Evolutionary conservation across 2,329 filamentous ascomycete species (phyloP).

Genomic region (Ophiostoma ips): DNA sequence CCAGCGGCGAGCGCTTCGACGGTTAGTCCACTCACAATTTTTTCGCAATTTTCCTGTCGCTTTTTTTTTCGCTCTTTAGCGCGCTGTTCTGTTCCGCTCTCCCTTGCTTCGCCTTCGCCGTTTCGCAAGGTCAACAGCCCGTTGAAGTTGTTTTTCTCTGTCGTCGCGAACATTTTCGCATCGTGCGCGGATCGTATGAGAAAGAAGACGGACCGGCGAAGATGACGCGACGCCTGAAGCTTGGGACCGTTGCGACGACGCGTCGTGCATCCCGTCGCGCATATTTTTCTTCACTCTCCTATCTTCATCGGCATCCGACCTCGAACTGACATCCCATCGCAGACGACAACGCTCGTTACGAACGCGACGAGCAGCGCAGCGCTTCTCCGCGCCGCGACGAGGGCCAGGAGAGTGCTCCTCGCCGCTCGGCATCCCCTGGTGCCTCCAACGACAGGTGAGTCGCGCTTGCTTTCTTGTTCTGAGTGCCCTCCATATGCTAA

Average conservation of each 20-base stretch:
- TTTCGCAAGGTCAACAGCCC: background rate
- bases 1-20: conserved; percentile 53
- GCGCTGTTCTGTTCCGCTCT: too few species aligned
- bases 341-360: conserved; percentile 54
- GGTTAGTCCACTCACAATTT: conserved; percentile 39
- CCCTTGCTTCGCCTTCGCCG: background rate
- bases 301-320: background rate
- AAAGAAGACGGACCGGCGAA: background rate
- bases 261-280: background rate
- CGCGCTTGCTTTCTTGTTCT: conserved; percentile 20
- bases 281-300: background rate
- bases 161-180: too few species aligned
- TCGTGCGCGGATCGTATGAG: background rate
- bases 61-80: background rate
- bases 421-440: conserved; percentile 48
- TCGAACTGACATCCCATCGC: conserved; percentile 10
- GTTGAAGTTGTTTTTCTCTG: too few species aligned
- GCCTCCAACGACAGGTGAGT: conserved; percentile 38
- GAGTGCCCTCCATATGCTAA: conserved; percentile 1
- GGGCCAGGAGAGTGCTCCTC: conserved; percentile 38
- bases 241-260: background rate
- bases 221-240: too few species aligned
- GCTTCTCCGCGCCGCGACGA: conserved; percentile 54
- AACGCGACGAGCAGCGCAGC: conserved; percentile 48
- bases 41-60: conserved; percentile 4